A percentile compares a stretch with the other conserved stretches of the same genome.
phyloP scores from a whole-genome alignment of 306 rosid genomes.

The Rubus parviflorus region DNA sequence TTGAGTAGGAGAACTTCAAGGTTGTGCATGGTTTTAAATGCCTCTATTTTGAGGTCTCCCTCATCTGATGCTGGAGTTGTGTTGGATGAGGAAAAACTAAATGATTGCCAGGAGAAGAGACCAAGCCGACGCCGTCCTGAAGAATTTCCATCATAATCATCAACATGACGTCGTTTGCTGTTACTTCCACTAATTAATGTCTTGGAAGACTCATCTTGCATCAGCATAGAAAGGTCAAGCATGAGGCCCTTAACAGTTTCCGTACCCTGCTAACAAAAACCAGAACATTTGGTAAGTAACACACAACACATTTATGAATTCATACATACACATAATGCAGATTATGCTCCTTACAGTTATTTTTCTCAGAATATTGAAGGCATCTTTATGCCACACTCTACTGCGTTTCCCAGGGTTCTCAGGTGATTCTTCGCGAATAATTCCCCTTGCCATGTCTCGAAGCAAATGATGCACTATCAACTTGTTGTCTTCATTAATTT shows the following conservation, averaged over 20 bases:
- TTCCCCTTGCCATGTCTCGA: not conserved
- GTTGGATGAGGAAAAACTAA: not conserved
- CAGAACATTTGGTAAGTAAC: not conserved
- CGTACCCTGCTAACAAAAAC: not conserved
- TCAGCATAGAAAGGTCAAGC: not conserved
- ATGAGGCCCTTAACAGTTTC: not conserved
- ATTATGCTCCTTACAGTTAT: not conserved
- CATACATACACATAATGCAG: not conserved
- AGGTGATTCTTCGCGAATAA: not conserved
- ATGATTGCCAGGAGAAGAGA: not conserved
- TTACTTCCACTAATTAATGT: not conserved
- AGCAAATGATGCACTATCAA: not conserved
- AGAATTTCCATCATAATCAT: not conserved
- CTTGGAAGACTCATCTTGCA: not conserved
- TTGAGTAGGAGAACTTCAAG: not conserved
- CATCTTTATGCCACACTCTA: not conserved
- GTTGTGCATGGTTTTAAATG: not conserved
- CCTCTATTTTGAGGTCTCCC: not conserved
- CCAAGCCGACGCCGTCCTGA: not conserved
- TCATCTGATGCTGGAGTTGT: not conserved
- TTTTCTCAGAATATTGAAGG: not conserved
- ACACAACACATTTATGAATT: not conserved
- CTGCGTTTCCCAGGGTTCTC: not conserved
- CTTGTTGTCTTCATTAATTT: not conserved
- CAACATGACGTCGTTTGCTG: not conserved